Evolutionary conservation across 345 rosid genomes (phyloP).

Genomic region (Diplotaxis tenuifolia): DNA sequence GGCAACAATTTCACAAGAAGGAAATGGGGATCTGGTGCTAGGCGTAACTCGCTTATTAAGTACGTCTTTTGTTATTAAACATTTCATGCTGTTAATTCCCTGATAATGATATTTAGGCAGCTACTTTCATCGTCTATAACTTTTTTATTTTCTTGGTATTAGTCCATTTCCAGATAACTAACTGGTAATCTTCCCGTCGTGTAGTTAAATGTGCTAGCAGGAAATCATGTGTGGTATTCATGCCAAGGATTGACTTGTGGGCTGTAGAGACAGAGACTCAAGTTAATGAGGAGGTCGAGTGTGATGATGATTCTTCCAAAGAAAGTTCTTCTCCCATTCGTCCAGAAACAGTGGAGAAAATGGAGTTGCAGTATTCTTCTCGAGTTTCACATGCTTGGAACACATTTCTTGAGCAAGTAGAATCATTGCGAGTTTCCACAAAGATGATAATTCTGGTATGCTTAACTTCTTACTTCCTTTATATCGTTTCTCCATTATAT

Average conservation of each 20-base stretch:
- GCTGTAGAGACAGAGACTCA: constrained; percentile 53
- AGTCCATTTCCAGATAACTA: constrained; percentile 10
- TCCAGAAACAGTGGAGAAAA: constrained; percentile 37
- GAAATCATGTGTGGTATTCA: constrained; percentile 62
- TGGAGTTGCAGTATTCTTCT: constrained; percentile 30
- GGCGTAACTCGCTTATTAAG: constrained; percentile 81
- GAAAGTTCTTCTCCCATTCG: constrained; percentile 36
- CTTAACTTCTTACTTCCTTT: constrained; percentile 12
- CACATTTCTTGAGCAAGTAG: constrained; percentile 86
- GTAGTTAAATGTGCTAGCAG: constrained; percentile 84
- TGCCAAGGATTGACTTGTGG: constrained; percentile 98
- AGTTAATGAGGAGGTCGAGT: constrained; percentile 24
- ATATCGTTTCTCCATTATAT: constrained; percentile 9
- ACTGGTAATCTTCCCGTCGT: constrained; percentile 37
- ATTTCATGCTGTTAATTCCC: constrained; percentile 1
- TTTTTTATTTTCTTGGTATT: constrained; percentile 1
- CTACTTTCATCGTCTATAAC: background rate
- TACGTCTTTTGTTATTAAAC: constrained; percentile 40
- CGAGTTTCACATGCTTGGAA: constrained; percentile 71
- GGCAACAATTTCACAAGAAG: constrained; percentile 91
- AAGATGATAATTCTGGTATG: constrained; percentile 82
- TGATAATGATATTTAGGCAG: constrained; percentile 7
- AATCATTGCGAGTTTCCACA: constrained; percentile 68
- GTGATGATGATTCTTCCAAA: constrained; percentile 30
- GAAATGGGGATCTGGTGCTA: constrained; percentile 79